Conservation (phyloP, 2,329 filamentous ascomycete species). For the Aspergillus terreus region DNA sequence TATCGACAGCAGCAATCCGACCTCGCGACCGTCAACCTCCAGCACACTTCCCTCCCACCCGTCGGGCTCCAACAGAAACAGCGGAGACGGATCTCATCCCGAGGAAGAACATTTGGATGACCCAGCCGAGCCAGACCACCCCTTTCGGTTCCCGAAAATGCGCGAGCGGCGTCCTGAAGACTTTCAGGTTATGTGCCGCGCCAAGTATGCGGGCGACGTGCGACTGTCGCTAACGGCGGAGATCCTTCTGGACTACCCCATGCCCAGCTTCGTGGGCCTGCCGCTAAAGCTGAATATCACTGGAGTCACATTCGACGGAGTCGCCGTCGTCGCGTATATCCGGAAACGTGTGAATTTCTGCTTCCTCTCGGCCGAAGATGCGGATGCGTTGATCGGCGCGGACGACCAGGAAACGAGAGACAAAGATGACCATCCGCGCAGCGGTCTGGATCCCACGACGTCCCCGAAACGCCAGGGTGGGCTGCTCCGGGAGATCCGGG, state of each 20-base stretch:
- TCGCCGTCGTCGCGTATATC: constrained; percentile 88
- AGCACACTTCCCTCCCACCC: constrained; percentile 32
- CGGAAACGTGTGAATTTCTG: constrained; percentile 87
- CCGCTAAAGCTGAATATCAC: constrained; percentile 94
- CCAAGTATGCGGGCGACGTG: constrained; percentile 83
- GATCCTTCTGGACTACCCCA: constrained; percentile 94
- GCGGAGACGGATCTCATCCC: constrained; percentile 21
- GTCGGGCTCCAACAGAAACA: constrained; percentile 27
- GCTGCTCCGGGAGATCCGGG: constrained; percentile 84
- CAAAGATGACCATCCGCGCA: constrained; percentile 29
- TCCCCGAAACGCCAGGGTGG: constrained; percentile 59
- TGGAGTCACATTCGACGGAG: constrained; percentile 89
- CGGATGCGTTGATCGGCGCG: constrained; percentile 65
- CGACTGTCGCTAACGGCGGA: constrained; percentile 87
- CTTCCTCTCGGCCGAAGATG: constrained; percentile 90
- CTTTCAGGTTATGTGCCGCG: constrained; percentile 86
- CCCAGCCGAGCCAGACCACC: constrained; percentile 13
- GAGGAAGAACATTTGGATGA: constrained; percentile 19
- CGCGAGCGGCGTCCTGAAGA: constrained; percentile 78
- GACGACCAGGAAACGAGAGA: constrained; percentile 33
- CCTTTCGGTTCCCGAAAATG: constrained; percentile 48
- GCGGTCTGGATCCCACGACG: constrained; percentile 29
- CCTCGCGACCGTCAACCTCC: constrained; percentile 43
- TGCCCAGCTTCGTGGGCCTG: constrained; percentile 96
- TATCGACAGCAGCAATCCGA: constrained; percentile 34